Base-by-base conservation (phyloP, 306 rosid species). In the Malus asiatica region DNA sequence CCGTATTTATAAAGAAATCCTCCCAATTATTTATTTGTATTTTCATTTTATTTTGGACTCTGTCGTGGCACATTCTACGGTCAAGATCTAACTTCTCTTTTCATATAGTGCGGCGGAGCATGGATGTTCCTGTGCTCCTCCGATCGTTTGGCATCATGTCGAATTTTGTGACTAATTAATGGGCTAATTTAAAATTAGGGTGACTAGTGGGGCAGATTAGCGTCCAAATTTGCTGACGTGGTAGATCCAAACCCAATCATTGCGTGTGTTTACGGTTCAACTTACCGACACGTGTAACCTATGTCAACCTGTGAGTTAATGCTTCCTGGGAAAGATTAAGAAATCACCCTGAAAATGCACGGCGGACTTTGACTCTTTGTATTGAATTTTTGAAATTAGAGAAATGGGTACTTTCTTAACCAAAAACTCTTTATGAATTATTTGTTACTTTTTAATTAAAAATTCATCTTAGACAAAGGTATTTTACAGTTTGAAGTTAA, bases 151-250 rank as follows among this genome's bases (percentile, higher is more conserved):
- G 62, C 6, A 32, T 58, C 27, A 14, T n/a, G 3, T 71, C 11
- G 10, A 42, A 66, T 45, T 32, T 18, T 66, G 16, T 16, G 45
- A 52, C 35, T 68, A 53, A 77, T 77, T 78, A 22, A 66, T 33
- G 70, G 71, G 82, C 33, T 76, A 83, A 78, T 83, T 68, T 14
- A 33, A 4, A 65, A 12, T 10, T 38, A 15, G 55, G 55, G n/a
- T 22, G 60, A 70, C 53, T 65, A 57, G 69, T 66, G 65, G 86
- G 44, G 45, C 27, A 25, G 27, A 55, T 4, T 35, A 62, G 80
- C 87, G 76, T 82, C 82, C 79, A 71, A 82, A 46, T 16, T 69
- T 75, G 81, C 78, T 86, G 87, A 81, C 87, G 73, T 84, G 85
- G 76, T 15, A 10, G 42, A 27, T 81, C 30, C 38, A 4, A 53